phyloP scores from a whole-genome alignment of 1,284 basidiomycete species.

The Irpex sp. region DNA sequence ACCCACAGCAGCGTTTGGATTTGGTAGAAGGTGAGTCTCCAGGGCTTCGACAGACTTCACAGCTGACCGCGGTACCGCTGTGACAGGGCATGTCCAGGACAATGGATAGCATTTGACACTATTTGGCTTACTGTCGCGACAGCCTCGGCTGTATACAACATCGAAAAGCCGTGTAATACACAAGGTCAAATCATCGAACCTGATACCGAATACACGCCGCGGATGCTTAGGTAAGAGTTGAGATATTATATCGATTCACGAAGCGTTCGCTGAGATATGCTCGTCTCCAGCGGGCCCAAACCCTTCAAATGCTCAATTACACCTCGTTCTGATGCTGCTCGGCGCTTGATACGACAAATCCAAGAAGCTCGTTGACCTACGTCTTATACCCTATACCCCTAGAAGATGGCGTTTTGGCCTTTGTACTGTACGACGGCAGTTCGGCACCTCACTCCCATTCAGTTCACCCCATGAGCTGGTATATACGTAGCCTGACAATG shows the following conservation, averaged over 20 bases:
- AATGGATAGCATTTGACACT: conserved; percentile 25
- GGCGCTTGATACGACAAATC: conserved; percentile 28
- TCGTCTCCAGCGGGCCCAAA: conserved; percentile 28
- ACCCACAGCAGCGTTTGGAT: conserved; percentile 26
- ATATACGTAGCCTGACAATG: too few relatives aligned
- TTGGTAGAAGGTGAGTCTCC: conserved; percentile 31
- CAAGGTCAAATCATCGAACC: conserved; percentile 24
- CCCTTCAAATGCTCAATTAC: conserved; percentile 40
- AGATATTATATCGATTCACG: neutral
- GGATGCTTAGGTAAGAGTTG: conserved; percentile 16
- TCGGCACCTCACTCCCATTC: too few relatives aligned
- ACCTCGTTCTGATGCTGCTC: conserved; percentile 34
- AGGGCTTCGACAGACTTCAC: neutral
- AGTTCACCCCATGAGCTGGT: too few relatives aligned
- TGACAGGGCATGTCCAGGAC: conserved; percentile 27
- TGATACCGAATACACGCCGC: conserved; percentile 19
- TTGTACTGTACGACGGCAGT: too few relatives aligned
- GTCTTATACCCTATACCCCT: neutral
- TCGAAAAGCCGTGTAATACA: conserved; percentile 22
- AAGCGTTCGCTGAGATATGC: neutral
- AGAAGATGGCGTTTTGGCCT: too few relatives aligned
- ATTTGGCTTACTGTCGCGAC: conserved; percentile 29
- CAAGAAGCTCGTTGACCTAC: conserved; percentile 5
- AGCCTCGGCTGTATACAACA: conserved; percentile 26
- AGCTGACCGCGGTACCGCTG: neutral